A percentile compares a stretch with the other conserved stretches of the same genome.
phyloP scores from a whole-genome alignment of 2,329 filamentous ascomycete genomes.

The Orbilia javanica region DNA sequence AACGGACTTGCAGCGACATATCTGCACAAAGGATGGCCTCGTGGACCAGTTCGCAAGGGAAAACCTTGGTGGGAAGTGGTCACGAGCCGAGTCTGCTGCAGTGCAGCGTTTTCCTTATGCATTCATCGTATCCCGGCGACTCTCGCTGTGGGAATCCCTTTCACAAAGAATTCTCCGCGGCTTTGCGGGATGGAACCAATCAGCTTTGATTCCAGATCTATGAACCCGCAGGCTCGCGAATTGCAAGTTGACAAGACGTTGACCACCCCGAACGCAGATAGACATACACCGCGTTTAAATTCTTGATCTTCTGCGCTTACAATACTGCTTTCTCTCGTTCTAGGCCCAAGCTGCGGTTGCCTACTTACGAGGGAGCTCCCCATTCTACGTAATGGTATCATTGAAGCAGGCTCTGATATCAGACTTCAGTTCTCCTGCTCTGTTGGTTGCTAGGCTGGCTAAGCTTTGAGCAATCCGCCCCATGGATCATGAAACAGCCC shows the following conservation, averaged over 20 bases:
- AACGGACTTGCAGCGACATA: slow-evolving; percentile 57
- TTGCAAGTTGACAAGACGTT: slow-evolving; percentile 45
- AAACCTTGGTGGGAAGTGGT: slow-evolving; percentile 58
- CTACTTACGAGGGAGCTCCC: slow-evolving; percentile 31
- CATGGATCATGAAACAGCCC: slow-evolving; percentile 45
- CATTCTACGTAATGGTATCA: slow-evolving; percentile 10
- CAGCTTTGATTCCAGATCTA: slow-evolving; percentile 26
- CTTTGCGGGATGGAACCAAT: slow-evolving; percentile 51
- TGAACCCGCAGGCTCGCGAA: slow-evolving; percentile 39
- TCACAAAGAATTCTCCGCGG: slow-evolving; percentile 52
- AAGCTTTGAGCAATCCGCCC: background rate
- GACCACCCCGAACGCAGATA: slow-evolving; percentile 22
- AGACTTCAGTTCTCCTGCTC: slow-evolving; percentile 43
- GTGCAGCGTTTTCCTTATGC: slow-evolving; percentile 47
- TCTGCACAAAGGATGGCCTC: slow-evolving; percentile 54
- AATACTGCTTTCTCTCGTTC: slow-evolving; percentile 34
- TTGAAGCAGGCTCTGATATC: slow-evolving; percentile 26
- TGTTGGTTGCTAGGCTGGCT: slow-evolving; percentile 30
- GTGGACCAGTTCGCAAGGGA: slow-evolving; percentile 58
- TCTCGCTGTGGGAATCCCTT: slow-evolving; percentile 29
- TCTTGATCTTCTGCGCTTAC: slow-evolving; percentile 52
- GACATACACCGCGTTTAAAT: slow-evolving; percentile 53
- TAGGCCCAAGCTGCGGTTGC: slow-evolving; percentile 20
- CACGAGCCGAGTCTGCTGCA: slow-evolving; percentile 51
- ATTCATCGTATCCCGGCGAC: slow-evolving; percentile 53